Evolutionary conservation across 495 filamentous ascomycete species (phyloP).

Genomic region (Penicillium subrubescens): DNA sequence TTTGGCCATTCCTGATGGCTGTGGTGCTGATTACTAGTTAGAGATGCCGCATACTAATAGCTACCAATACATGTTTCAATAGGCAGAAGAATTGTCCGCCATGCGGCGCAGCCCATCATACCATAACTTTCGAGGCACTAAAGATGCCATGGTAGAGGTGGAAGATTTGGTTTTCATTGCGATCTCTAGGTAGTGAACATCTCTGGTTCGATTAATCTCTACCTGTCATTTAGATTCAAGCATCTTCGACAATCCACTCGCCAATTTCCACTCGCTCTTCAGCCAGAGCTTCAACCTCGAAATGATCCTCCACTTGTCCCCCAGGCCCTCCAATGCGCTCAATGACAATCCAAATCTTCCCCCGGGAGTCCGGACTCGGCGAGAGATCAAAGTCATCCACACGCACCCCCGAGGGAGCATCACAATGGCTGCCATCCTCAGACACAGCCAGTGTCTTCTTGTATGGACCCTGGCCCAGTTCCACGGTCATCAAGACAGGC

Average conservation of each 20-base stretch:
- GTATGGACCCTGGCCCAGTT: slow-evolving; percentile 69
- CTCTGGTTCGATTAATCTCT: not conserved
- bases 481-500: slow-evolving; percentile 64
- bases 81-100: no score
- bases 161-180: not conserved
- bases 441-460: slow-evolving; percentile 61
- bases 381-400: slow-evolving; percentile 71
- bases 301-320: slow-evolving; percentile 52
- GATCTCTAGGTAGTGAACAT: not conserved
- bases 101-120: no score
- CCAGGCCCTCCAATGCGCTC: slow-evolving; percentile 66
- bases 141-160: not conserved
- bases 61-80: not conserved
- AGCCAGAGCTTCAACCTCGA: slow-evolving; percentile 69
- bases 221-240: slow-evolving; percentile 13
- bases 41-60: not conserved
- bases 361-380: slow-evolving; percentile 48
- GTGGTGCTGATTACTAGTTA: not conserved
- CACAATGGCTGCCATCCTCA: slow-evolving; percentile 65
- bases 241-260: slow-evolving; percentile 50
- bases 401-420: slow-evolving; percentile 67
- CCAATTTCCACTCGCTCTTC: slow-evolving; percentile 67
- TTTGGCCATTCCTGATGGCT: not conserved
- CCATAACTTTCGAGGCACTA: not conserved
- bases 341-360: slow-evolving; percentile 76